Evolutionary conservation across 331 rosid species (phyloP).

Genomic region (Rosa hybrid): DNA sequence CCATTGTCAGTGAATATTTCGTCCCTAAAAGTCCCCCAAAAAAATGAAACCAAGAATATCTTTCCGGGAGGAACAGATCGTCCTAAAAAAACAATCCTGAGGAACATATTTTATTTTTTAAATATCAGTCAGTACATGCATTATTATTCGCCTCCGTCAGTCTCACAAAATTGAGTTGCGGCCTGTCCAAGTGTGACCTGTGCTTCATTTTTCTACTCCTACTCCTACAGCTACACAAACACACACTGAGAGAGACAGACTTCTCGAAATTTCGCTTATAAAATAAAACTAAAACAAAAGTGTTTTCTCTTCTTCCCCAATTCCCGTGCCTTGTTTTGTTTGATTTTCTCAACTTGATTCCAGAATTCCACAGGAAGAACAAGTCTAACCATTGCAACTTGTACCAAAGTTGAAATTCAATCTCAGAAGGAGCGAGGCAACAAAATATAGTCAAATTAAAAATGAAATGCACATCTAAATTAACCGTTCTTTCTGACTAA

Average conservation of each 20-base stretch:
- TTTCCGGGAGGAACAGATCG: too few species aligned
- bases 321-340: not conserved
- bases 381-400: not conserved
- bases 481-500: constrained; percentile 8
- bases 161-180: not conserved
- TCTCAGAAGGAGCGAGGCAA: not conserved
- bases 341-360: not conserved
- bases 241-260: not conserved
- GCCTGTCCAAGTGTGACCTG: not conserved
- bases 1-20: too few species aligned
- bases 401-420: not conserved
- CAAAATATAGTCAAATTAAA: not conserved
- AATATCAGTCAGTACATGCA: too few species aligned
- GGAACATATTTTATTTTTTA: too few species aligned
- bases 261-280: not conserved
- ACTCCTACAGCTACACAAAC: not conserved
- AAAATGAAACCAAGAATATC: too few species aligned
- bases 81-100: too few species aligned
- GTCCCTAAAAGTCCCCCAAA: too few species aligned
- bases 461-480: not conserved
- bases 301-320: not conserved
- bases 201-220: not conserved
- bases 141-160: too few species aligned
- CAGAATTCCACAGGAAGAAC: not conserved
- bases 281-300: not conserved